Conservation (phyloP, 495 filamentous ascomycete genomes). For the Penicillium chermesinum region DNA sequence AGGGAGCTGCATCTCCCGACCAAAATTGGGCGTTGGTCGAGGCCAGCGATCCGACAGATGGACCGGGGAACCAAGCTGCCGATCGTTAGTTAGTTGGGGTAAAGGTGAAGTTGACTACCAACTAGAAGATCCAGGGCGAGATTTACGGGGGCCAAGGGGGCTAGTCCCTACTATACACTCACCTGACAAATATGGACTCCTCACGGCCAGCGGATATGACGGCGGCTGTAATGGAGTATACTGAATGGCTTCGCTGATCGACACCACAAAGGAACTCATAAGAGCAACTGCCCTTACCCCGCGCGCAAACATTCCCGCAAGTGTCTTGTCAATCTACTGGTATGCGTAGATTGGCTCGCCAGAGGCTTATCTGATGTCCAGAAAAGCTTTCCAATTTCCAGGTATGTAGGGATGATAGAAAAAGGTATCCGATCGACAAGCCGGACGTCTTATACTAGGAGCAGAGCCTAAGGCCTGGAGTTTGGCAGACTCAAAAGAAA, state of each 20-base stretch:
- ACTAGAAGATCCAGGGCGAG: neutral
- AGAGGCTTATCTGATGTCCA: too few species aligned
- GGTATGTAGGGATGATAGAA: neutral
- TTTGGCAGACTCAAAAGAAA: too few species aligned
- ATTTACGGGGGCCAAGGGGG: too few species aligned
- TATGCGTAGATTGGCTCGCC: neutral
- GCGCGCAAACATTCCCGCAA: slow-evolving; percentile 8
- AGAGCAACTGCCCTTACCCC: slow-evolving; percentile 4
- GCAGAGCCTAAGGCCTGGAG: too few species aligned
- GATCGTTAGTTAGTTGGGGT: slow-evolving; percentile 3
- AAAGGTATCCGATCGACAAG: too few species aligned
- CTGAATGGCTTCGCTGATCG: slow-evolving; percentile 12
- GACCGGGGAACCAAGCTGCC: slow-evolving; percentile 43
- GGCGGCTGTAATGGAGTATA: slow-evolving; percentile 34
- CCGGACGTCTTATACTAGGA: too few species aligned
- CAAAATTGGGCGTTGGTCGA: slow-evolving; percentile 40
- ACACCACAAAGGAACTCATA: slow-evolving; percentile 7
- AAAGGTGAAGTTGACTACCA: neutral
- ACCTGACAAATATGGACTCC: slow-evolving; percentile 39
- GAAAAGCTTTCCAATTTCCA: too few species aligned
- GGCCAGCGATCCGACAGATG: slow-evolving; percentile 25
- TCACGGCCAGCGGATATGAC: slow-evolving; percentile 40
- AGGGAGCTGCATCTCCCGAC: slow-evolving; percentile 25
- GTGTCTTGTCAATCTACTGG: neutral
- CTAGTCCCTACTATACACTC: slow-evolving; percentile 4